Evolutionary conservation across 371 early-diverging fungal genomes (phyloP), one percentile per base, ranked within the genome.

Genomic region (Lichtheimia corymbifera): DNA sequence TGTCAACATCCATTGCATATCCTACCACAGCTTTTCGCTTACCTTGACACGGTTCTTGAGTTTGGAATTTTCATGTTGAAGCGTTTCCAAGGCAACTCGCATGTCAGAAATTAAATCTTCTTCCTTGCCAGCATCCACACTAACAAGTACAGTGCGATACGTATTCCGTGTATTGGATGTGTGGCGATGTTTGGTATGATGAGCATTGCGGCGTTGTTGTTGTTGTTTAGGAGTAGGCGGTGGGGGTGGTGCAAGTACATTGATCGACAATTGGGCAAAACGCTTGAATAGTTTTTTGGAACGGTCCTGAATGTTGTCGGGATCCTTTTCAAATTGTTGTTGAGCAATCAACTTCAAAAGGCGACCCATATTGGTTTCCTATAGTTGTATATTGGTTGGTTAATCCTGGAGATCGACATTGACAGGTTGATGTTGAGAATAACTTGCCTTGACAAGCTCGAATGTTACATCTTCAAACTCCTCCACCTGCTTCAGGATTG

Each of bases 361-460:
- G 50, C 71, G 72, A 20, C 80, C 80, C 80, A 80, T 80, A 22
- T 65, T 75, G n/a, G 80, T 77, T 66, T 80, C 75, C 77, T 79
- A 17, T 18, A 47, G n/a, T 15, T 42, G n/a, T 14, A 53, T 14
- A 20, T 54, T 25, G 14, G 44, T 49, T 18, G n/a, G 18, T 22
- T 5, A 47, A 47, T 47, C 35, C 35, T 22, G 35, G 11, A 0
- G 35, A 35, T 35, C 35, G 22, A 22, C 22, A 35, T 28, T 35
- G 35, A 35, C 35, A 35, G 35, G 35, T 55, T 35, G 11, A 13
- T 53, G n/a, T 27, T 18, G 54, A 53, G 27, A 25, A 35, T 24
- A 40, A 25, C 22, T 54, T 68, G 73, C 78, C 67, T 79, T 79
- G 43, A 73, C 76, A 14, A 79, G 55, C 20, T 79, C 68, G 59